Percentiles rank a stretch among this genome's conserved stretches.
phyloP scores from a whole-genome alignment of 768 basidiomycete species.

The Mycena capillaripes region DNA sequence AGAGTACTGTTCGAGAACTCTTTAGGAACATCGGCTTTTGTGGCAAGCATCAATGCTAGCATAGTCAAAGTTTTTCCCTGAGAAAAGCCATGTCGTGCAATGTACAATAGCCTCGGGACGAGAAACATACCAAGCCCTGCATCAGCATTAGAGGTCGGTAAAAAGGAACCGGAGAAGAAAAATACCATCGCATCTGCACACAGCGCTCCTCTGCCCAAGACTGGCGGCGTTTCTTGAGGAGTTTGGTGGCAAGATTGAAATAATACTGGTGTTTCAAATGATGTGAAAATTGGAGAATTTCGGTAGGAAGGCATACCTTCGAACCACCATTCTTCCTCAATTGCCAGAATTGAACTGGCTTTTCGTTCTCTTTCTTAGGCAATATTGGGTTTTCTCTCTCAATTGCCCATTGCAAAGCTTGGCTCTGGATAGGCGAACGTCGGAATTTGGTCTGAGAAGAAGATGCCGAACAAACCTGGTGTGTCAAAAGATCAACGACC shows the following conservation, averaged over 20 bases:
- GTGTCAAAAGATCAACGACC: constrained; percentile 81
- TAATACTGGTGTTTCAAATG: constrained; percentile 68
- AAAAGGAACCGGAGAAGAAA: background rate
- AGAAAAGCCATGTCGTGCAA: background rate
- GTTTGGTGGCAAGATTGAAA: constrained; percentile 86
- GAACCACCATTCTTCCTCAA: constrained; percentile 64
- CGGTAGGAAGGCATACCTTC: constrained; percentile 58
- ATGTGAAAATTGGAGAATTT: background rate
- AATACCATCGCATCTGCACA: constrained; percentile 91
- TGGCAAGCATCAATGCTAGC: constrained; percentile 84
- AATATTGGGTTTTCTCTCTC: constrained; percentile 83
- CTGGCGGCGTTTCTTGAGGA: constrained; percentile 74
- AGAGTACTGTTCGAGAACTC: constrained; percentile 79
- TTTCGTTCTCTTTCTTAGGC: constrained; percentile 75
- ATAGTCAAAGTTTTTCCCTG: constrained; percentile 94
- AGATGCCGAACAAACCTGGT: constrained; percentile 69
- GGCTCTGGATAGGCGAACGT: constrained; percentile 61
- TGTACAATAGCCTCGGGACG: background rate
- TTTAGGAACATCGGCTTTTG: constrained; percentile 71
- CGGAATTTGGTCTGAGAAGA: background rate
- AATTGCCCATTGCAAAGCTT: constrained; percentile 91
- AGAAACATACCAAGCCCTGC: constrained; percentile 59
- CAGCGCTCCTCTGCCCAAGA: constrained; percentile 86
- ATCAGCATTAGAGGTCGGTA: constrained; percentile 6
- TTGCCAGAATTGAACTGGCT: constrained; percentile 93